phyloP scores from a whole-genome alignment of 352 stramenopile genomes.

The Thalassiosira livingstoniorum region DNA sequence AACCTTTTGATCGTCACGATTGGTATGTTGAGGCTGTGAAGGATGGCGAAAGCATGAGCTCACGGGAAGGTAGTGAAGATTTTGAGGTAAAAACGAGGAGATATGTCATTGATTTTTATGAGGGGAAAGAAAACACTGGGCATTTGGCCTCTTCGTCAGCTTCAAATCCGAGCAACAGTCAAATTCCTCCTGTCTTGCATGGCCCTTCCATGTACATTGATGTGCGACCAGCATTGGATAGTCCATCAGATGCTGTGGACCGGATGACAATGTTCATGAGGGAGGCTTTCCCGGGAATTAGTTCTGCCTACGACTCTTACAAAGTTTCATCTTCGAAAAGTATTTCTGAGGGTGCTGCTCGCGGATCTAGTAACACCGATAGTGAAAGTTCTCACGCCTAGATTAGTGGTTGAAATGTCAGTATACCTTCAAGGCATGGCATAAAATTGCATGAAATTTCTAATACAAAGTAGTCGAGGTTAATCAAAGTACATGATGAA shows the following conservation, averaged over 20 bases:
- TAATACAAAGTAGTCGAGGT: no score
- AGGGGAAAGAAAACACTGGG: conserved; percentile 50
- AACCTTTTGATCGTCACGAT: conserved; percentile 93
- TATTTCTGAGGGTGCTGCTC: no score
- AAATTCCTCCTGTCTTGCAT: background rate
- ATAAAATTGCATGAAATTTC: no score
- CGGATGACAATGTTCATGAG: conserved; percentile 61
- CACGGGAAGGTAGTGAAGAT: conserved; percentile 63
- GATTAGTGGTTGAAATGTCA: no score
- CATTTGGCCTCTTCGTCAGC: background rate
- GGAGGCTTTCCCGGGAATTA: conserved; percentile 74
- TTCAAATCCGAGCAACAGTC: background rate
- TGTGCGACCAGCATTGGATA: conserved; percentile 79
- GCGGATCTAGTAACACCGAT: no score
- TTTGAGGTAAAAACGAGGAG: no score
- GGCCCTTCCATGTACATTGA: conserved; percentile 71
- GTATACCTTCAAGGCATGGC: no score
- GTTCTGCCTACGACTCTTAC: conserved; percentile 41
- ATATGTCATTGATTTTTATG: conserved; percentile 99
- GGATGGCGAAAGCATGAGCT: conserved; percentile 42
- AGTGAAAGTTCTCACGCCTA: no score
- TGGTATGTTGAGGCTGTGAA: conserved; percentile 87
- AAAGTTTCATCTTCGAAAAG: conserved; percentile 21
- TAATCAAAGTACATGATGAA: no score
- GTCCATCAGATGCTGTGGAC: conserved; percentile 57